Conservation (phyloP, 1,139 yeast species). For the Saccharomyces hybrid region DNA sequence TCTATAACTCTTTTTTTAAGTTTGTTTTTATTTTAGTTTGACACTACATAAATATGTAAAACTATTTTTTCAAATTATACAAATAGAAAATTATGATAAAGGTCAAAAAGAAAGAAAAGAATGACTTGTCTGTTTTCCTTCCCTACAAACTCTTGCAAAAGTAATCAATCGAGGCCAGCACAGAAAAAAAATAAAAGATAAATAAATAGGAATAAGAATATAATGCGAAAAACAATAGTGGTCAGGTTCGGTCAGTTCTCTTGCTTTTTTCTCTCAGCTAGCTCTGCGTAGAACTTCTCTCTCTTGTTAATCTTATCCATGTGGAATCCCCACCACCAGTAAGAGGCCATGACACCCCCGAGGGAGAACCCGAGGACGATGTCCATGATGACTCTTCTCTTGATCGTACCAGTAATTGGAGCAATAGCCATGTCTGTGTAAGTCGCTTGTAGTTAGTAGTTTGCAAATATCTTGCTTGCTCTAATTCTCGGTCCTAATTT, state of each 20-base stretch:
- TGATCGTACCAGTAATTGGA: conserved; percentile 81
- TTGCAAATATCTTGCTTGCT: not conserved
- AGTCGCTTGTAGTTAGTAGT: conserved; percentile 1
- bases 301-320: conserved; percentile 62
- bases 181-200: not conserved
- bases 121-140: not conserved
- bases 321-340: conserved; percentile 77
- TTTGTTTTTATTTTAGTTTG: not conserved
- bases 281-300: conserved; percentile 76
- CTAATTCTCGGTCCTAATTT: not conserved
- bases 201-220: conserved; percentile 1
- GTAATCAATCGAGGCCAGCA: conserved; percentile 2
- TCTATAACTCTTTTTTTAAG: not conserved
- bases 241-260: conserved; percentile 12
- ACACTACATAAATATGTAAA: not conserved
- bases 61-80: not conserved
- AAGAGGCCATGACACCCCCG: conserved; percentile 48
- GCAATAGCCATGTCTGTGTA: conserved; percentile 50
- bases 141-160: conserved; percentile 2
- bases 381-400: conserved; percentile 76
- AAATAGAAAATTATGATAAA: not conserved
- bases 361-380: conserved; percentile 54
- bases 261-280: conserved; percentile 64
- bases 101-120: not conserved
- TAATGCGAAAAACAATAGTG: not conserved